A percentile compares a stretch with the other conserved stretches of the same genome.
These are phyloP conservation scores for Mimosa pudica DNA, from an alignment of 306 rosid species.

Conservation along the genomic window DNA sequence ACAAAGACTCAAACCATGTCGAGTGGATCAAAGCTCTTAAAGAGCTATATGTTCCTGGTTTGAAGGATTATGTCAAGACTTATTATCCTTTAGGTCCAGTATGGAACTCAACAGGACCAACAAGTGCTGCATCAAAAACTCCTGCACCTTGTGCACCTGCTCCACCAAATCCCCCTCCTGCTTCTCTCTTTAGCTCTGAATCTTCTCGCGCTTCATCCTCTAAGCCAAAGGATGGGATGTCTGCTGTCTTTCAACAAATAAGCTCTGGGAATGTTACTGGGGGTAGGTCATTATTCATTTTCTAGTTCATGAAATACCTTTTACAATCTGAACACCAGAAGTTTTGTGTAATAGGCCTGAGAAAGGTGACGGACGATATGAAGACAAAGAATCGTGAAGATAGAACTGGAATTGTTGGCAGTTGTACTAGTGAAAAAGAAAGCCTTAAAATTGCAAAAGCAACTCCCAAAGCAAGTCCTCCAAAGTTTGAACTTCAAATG, in stretches of 20 bases:
- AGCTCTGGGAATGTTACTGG: constrained; percentile 57
- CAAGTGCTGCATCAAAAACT: constrained; percentile 59
- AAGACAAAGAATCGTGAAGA: constrained; percentile 85
- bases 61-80: constrained; percentile 85
- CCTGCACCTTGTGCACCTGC: constrained; percentile 61
- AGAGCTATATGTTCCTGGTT: constrained; percentile 89
- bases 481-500: constrained; percentile 95
- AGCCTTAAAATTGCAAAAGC: constrained; percentile 52
- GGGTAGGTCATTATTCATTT: constrained; percentile 40
- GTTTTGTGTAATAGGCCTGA: constrained; percentile 51
- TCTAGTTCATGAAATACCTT: background rate
- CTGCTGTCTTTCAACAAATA: constrained; percentile 88
- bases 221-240: constrained; percentile 74
- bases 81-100: constrained; percentile 87
- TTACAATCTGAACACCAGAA: constrained; percentile 12
- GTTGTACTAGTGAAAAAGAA: constrained; percentile 55
- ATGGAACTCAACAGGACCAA: constrained; percentile 79
- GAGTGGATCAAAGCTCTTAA: constrained; percentile 97
- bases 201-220: constrained; percentile 85
- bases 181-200: constrained; percentile 79
- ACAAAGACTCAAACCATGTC: constrained; percentile 87
- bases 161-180: constrained; percentile 83
- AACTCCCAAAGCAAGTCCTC: constrained; percentile 71
- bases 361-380: constrained; percentile 78
- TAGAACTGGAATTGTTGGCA: constrained; percentile 73